These are phyloP conservation scores for Globisporangium mamillatum DNA, from an alignment of 352 stramenopile genomes.

Conservation along the genomic window DNA sequence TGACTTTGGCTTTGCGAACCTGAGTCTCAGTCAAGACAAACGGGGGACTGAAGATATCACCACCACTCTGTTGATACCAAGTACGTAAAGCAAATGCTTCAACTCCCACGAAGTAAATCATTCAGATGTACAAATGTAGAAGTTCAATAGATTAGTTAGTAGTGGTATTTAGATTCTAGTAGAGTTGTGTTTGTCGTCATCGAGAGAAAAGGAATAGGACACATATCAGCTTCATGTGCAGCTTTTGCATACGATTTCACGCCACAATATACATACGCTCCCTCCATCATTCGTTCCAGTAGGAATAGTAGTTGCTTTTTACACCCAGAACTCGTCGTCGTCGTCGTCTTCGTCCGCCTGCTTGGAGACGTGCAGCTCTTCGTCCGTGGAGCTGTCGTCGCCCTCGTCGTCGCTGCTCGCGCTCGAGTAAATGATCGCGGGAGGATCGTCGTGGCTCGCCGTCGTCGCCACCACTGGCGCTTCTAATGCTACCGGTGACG, in stretches of 20 bases:
- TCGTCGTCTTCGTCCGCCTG: constrained; percentile 9
- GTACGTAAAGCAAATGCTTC: neutral
- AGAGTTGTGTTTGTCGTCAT: neutral
- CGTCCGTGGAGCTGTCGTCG: constrained; percentile 12
- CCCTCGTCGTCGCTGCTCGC: constrained; percentile 12
- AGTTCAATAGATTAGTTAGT: neutral
- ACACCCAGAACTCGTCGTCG: constrained; percentile 17
- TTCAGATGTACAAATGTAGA: neutral
- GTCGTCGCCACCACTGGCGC: neutral
- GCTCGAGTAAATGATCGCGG: constrained; percentile 9
- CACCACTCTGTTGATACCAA: neutral
- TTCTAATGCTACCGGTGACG: neutral
- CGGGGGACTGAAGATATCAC: neutral
- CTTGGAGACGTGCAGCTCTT: neutral
- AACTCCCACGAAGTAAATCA: neutral
- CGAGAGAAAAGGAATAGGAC: neutral
- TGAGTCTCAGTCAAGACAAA: neutral
- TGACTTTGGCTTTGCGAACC: neutral
- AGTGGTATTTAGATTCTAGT: constrained; percentile 1
- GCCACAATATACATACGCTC: neutral
- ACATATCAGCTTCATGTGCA: neutral
- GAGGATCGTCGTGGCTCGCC: neutral
- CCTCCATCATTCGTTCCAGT: neutral
- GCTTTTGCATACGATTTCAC: neutral
- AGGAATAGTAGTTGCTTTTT: neutral